Conservation (phyloP, 2,329 filamentous ascomycete species). For the Didymella pomorum region DNA sequence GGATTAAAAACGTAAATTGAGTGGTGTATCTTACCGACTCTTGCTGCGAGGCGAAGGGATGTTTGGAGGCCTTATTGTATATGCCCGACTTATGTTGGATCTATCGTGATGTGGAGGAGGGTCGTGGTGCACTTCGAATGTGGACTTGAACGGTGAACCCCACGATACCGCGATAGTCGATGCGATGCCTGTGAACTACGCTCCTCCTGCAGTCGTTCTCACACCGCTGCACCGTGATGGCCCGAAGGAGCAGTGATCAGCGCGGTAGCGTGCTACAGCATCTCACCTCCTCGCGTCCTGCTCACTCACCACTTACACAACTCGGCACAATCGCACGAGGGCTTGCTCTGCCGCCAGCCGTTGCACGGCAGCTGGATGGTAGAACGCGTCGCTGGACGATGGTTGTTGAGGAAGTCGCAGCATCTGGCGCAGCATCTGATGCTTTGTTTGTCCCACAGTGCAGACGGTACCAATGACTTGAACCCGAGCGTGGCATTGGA, state of each 20-base stretch:
- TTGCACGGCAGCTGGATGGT: conserved; percentile 15
- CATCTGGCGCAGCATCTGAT: conserved; percentile 20
- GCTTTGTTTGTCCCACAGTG: conserved; percentile 18
- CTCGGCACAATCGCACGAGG: conserved; percentile 13
- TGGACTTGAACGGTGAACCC: background rate
- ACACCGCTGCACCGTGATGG: conserved; percentile 12
- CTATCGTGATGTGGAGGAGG: background rate
- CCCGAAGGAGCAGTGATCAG: conserved; percentile 6
- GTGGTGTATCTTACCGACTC: conserved; percentile 1
- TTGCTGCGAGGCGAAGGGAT: background rate
- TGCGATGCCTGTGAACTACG: background rate
- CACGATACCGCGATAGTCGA: background rate
- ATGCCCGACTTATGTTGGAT: too few species aligned
- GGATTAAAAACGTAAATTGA: background rate
- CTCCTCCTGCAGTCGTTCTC: conserved; percentile 3
- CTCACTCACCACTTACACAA: conserved; percentile 5
- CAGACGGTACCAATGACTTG: conserved; percentile 6
- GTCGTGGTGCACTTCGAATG: background rate
- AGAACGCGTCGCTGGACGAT: conserved; percentile 10
- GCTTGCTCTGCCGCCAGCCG: conserved; percentile 2
- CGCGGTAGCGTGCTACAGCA: conserved; percentile 17
- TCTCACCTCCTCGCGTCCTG: conserved; percentile 9
- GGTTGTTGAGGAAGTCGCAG: conserved; percentile 14
- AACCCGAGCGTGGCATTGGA: conserved; percentile 16
- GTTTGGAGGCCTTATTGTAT: background rate